Percentiles rank a stretch among this genome's conserved stretches.
These are phyloP conservation scores for Lippia alba DNA, from an alignment of 305 asterid genomes.

Conservation along the genomic window DNA sequence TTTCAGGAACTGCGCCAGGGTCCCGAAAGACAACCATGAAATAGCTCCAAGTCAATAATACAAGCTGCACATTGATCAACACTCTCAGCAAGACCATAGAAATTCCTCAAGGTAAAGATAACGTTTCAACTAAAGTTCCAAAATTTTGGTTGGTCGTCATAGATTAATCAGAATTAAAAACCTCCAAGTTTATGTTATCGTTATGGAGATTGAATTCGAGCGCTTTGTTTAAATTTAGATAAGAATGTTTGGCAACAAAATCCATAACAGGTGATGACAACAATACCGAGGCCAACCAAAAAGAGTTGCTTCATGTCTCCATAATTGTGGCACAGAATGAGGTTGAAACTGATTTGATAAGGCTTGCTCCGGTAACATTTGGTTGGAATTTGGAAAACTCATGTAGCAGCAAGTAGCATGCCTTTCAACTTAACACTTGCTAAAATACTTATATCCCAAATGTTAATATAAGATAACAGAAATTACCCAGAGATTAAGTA, in stretches of 20 bases:
- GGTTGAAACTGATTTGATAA: neutral
- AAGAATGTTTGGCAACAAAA: neutral
- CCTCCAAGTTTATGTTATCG: neutral
- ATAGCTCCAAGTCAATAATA: constrained; percentile 78
- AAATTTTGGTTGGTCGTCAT: neutral
- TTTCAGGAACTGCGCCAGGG: constrained; percentile 81
- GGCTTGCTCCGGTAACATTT: neutral
- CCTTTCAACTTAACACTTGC: neutral
- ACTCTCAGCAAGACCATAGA: constrained; percentile 26
- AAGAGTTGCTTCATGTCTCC: neutral
- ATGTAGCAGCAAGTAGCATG: neutral
- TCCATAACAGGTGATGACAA: neutral
- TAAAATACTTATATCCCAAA: no score
- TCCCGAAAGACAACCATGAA: constrained; percentile 69
- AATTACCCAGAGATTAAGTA: neutral
- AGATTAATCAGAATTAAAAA: constrained; percentile 5
- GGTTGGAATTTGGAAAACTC: neutral
- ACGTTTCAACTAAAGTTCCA: constrained; percentile 1
- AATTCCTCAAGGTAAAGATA: constrained; percentile 11
- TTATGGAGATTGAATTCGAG: neutral
- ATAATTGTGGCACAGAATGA: neutral
- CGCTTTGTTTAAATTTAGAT: neutral
- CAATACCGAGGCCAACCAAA: neutral
- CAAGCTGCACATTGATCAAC: constrained; percentile 60
- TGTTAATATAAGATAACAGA: neutral